A percentile compares a stretch with the other conserved stretches of the same genome.
Conservation (phyloP, 768 basidiomycete genomes). For the Kwoniella sp. region DNA sequence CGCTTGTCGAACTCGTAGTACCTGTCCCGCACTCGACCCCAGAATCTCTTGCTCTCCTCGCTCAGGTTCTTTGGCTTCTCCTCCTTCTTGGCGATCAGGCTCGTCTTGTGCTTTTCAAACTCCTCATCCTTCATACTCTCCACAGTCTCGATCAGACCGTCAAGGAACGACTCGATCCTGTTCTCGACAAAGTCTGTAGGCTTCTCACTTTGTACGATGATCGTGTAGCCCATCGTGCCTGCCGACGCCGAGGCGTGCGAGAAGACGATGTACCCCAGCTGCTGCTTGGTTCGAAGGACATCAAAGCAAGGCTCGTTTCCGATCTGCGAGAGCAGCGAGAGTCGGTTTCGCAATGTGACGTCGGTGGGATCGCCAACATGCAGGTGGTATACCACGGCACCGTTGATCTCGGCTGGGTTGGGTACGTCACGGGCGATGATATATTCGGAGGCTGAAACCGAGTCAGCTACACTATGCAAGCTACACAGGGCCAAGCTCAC, state of each 20-base stretch:
- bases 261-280: constrained; percentile 87
- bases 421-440: constrained; percentile 64
- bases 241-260: constrained; percentile 56
- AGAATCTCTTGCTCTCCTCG: constrained; percentile 67
- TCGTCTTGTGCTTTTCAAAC: constrained; percentile 71
- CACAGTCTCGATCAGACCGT: constrained; percentile 64
- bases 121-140: constrained; percentile 66
- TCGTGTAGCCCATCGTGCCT: constrained; percentile 68
- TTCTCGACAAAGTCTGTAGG: constrained; percentile 72
- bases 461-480: not conserved
- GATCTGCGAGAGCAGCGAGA: constrained; percentile 73
- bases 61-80: constrained; percentile 83
- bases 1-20: constrained; percentile 82
- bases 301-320: constrained; percentile 89
- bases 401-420: constrained; percentile 83
- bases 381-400: constrained; percentile 76
- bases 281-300: constrained; percentile 84
- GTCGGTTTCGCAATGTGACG: constrained; percentile 61
- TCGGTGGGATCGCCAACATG: constrained; percentile 69
- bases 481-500: constrained; percentile 51
- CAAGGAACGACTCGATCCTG: constrained; percentile 83
- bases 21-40: constrained; percentile 67
- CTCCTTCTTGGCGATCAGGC: constrained; percentile 72
- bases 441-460: constrained; percentile 61
- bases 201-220: constrained; percentile 85